phyloP scores from a whole-genome alignment of 1,139 yeast genomes.

The Saccharomyces hybrid region DNA sequence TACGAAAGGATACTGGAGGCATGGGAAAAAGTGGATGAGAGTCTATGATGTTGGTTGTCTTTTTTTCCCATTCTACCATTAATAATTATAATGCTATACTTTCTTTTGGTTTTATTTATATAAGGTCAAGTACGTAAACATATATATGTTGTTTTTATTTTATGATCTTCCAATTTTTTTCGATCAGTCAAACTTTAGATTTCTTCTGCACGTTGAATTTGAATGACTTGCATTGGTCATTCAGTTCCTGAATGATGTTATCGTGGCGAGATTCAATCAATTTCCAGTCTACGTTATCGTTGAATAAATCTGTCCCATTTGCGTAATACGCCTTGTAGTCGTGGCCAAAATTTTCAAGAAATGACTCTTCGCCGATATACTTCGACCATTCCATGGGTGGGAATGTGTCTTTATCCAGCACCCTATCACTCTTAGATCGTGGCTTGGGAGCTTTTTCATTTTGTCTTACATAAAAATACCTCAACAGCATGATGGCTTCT shows the following conservation, averaged over 20 bases:
- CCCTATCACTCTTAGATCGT: slow-evolving; percentile 64
- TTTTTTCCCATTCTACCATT: slow-evolving; percentile 1
- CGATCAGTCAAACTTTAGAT: no score
- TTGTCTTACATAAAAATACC: slow-evolving; percentile 79
- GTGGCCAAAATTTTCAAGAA: slow-evolving; percentile 44
- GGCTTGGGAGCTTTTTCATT: slow-evolving; percentile 82
- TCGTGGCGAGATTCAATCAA: no score
- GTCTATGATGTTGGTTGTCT: slow-evolving; percentile 8
- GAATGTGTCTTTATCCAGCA: slow-evolving; percentile 58
- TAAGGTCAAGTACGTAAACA: no score
- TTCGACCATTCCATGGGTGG: slow-evolving; percentile 48
- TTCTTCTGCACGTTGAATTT: no score
- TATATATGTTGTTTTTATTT: no score
- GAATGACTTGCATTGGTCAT: no score
- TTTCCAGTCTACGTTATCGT: no score
- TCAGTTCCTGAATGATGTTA: no score
- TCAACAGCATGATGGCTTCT: slow-evolving; percentile 73
- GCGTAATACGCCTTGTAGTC: slow-evolving; percentile 34
- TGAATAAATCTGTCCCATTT: slow-evolving; percentile 22
- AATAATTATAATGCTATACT: no score
- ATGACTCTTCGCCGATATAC: slow-evolving; percentile 42
- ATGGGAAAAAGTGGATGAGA: slow-evolving; percentile 57
- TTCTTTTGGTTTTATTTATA: no score
- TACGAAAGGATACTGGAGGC: slow-evolving; percentile 62
- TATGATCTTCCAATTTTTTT: no score